These are phyloP conservation scores for Lanzia echinophila DNA, from an alignment of 2,329 filamentous ascomycete genomes.

Conservation along the genomic window DNA sequence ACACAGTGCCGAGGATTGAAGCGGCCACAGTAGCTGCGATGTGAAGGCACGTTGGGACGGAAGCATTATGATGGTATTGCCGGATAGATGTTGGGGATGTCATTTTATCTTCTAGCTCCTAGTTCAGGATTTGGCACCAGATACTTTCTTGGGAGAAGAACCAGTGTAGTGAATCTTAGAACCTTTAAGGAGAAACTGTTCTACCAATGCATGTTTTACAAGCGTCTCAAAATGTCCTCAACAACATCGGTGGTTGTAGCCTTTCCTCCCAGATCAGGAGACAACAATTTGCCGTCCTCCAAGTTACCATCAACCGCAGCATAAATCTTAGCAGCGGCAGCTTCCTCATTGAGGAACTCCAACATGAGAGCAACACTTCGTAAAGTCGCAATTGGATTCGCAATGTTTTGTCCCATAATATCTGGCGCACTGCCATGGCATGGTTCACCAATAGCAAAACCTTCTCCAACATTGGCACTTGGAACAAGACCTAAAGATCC, in stretches of 20 bases:
- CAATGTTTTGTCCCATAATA: conserved; percentile 86
- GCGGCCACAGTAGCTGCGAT: not conserved
- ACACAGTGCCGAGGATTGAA: not conserved
- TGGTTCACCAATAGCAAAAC: conserved; percentile 94
- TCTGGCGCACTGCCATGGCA: conserved; percentile 96
- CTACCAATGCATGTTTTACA: conserved; percentile 45
- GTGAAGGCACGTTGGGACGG: not conserved
- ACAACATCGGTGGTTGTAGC: conserved; percentile 83
- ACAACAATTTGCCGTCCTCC: conserved; percentile 73
- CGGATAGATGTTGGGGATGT: conserved; percentile 1
- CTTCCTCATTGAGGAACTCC: conserved; percentile 85
- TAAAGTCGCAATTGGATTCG: conserved; percentile 94
- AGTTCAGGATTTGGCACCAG: not conserved
- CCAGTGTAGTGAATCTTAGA: conserved; percentile 3
- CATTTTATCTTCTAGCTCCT: conserved; percentile 9
- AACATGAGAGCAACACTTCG: conserved; percentile 90
- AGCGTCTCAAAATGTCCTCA: conserved; percentile 73
- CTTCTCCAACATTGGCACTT: conserved; percentile 88
- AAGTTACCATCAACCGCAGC: conserved; percentile 86
- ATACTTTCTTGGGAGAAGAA: conserved; percentile 5
- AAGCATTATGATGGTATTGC: not conserved
- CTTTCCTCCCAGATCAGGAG: conserved; percentile 82
- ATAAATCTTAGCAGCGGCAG: conserved; percentile 84
- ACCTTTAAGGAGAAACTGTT: conserved; percentile 3
- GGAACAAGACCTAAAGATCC: conserved; percentile 89